Percentiles rank a stretch among this genome's conserved stretches.
Evolutionary conservation across 805 yeast genomes (phyloP).

Genomic region (Babjeviella inositovora): DNA sequence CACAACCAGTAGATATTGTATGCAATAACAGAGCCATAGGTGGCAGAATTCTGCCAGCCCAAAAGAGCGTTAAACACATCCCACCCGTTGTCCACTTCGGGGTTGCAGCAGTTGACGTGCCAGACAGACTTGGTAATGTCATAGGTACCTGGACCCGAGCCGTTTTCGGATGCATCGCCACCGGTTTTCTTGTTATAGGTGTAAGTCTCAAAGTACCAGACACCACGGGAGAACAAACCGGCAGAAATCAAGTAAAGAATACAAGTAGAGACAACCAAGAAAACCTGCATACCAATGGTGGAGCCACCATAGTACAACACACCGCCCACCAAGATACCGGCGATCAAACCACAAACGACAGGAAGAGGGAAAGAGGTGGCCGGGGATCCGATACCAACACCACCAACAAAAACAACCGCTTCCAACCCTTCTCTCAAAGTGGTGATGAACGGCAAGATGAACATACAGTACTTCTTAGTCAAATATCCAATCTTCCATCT

Average conservation of each 20-base stretch:
- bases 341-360: constrained; percentile 73
- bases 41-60: constrained; percentile 97
- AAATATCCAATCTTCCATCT: constrained; percentile 36
- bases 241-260: constrained; percentile 82
- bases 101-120: constrained; percentile 97
- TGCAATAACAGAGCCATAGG: constrained; percentile 79
- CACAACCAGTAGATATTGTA: constrained; percentile 83
- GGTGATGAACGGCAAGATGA: constrained; percentile 78
- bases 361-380: constrained; percentile 83
- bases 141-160: constrained; percentile 92
- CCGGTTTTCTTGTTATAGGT: constrained; percentile 54
- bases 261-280: constrained; percentile 77
- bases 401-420: constrained; percentile 92
- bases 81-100: constrained; percentile 88
- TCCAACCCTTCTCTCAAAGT: constrained; percentile 94
- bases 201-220: constrained; percentile 77
- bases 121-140: constrained; percentile 68
- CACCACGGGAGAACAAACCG: constrained; percentile 85
- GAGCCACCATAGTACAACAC: constrained; percentile 74
- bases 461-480: constrained; percentile 71
- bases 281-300: constrained; percentile 67
- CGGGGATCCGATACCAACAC: constrained; percentile 88
- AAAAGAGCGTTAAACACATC: constrained; percentile 86
- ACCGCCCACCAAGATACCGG: constrained; percentile 62
- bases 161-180: constrained; percentile 89